A percentile compares a stretch with the other conserved stretches of the same genome.
Evolutionary conservation across 192 early-diverging fungal species (phyloP).

Genomic region (Endogone sp.): DNA sequence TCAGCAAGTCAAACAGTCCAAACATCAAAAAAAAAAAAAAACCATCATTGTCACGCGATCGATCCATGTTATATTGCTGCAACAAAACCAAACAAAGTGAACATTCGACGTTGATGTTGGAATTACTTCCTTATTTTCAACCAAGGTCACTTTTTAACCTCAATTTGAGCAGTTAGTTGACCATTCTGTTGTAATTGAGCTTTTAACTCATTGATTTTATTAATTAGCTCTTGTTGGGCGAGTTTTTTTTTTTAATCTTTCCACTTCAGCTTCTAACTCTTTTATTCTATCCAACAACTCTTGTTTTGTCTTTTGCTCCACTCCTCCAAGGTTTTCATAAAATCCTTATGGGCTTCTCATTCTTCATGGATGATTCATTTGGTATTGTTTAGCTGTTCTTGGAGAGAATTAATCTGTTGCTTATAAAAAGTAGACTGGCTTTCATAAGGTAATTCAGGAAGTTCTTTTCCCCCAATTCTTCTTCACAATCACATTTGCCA

Average conservation of each 20-base stretch:
- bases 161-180: background rate
- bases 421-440: background rate
- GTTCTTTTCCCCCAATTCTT: no score
- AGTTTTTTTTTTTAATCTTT: slow-evolving; percentile 9
- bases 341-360: slow-evolving; percentile 8
- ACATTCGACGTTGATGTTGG: background rate
- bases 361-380: background rate
- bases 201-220: background rate
- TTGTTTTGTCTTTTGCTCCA: slow-evolving; percentile 14
- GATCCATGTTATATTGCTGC: no score
- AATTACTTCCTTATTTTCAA: slow-evolving; percentile 5
- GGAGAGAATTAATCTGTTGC: background rate
- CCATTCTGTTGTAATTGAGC: background rate
- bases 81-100: background rate
- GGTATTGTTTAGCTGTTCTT: background rate
- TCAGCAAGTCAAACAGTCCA: no score
- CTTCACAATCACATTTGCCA: no score
- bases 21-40: no score
- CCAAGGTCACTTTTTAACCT: slow-evolving; percentile 8
- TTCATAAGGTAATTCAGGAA: no score
- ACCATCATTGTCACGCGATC: no score
- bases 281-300: slow-evolving; percentile 17
- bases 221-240: background rate
- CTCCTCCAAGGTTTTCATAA: slow-evolving; percentile 8
- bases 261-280: slow-evolving; percentile 7